phyloP scores from a whole-genome alignment of 768 basidiomycete genomes.

The Steccherinum ochraceum region DNA sequence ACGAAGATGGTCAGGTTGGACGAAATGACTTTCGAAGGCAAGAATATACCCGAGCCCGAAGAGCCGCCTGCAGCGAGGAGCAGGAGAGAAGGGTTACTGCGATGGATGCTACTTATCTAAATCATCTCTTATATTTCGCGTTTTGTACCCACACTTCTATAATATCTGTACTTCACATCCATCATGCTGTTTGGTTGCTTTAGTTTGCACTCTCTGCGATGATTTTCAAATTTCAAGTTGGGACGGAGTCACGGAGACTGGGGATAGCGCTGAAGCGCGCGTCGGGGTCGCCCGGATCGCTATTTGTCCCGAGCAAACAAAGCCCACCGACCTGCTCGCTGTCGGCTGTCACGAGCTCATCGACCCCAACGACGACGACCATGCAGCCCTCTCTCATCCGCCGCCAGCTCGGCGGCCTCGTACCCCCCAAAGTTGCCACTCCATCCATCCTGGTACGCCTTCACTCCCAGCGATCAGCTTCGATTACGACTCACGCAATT shows the following conservation, averaged over 20 bases:
- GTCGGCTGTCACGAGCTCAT: not conserved
- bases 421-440: constrained; percentile 94
- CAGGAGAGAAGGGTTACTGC: constrained; percentile 7
- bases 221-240: not conserved
- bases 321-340: not conserved
- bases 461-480: constrained; percentile 1
- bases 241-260: too few species aligned
- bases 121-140: not conserved
- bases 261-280: too few species aligned
- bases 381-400: constrained; percentile 85
- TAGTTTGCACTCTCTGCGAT: constrained; percentile 1
- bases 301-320: not conserved
- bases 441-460: constrained; percentile 76
- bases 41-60: constrained; percentile 1
- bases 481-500: not conserved
- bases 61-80: constrained; percentile 3
- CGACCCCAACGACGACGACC: constrained; percentile 19
- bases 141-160: not conserved
- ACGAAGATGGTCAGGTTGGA: constrained; percentile 19
- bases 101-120: constrained; percentile 11
- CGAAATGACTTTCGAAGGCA: constrained; percentile 16
- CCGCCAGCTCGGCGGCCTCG: constrained; percentile 76
- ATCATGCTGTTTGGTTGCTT: too few species aligned
- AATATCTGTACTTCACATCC: too few species aligned
- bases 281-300: not conserved